phyloP scores from a whole-genome alignment of 78 protist species.

The Polysphondylium violaceum region DNA sequence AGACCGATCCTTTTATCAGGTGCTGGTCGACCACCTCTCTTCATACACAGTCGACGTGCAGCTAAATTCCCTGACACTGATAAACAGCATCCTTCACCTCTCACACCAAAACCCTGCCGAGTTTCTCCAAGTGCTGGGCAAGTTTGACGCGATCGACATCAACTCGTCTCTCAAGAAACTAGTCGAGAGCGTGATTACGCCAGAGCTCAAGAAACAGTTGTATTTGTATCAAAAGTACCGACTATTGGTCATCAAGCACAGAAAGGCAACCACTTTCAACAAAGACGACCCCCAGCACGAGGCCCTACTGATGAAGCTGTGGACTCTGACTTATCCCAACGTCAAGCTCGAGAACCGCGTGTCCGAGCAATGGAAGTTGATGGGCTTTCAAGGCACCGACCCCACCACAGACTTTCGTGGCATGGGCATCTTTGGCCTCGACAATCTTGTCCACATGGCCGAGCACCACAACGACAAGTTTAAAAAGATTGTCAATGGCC shows the following conservation, averaged over 20 bases:
- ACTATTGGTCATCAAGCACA: conserved; percentile 16
- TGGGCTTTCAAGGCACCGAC: conserved; percentile 77
- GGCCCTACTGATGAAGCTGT: conserved; percentile 39
- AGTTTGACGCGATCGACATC: conserved; percentile 40
- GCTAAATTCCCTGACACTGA: conserved; percentile 43
- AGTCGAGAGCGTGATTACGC: conserved; percentile 27
- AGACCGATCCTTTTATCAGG: not conserved
- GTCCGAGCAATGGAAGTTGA: conserved; percentile 65
- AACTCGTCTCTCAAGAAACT: conserved; percentile 17
- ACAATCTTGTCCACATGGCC: conserved; percentile 69
- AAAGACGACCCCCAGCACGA: conserved; percentile 58
- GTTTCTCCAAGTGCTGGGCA: not conserved
- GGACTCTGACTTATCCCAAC: conserved; percentile 52
- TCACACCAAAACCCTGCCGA: not conserved
- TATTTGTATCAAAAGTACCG: conserved; percentile 51
- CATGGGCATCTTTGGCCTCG: conserved; percentile 77
- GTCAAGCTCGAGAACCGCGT: conserved; percentile 58
- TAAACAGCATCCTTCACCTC: conserved; percentile 19
- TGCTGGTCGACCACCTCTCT: not conserved
- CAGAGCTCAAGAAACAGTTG: conserved; percentile 38
- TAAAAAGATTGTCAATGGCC: conserved; percentile 30
- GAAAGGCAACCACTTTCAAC: conserved; percentile 24
- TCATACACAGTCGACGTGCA: conserved; percentile 46
- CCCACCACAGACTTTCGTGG: conserved; percentile 77
- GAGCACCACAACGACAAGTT: conserved; percentile 51